A percentile compares a stretch with the other conserved stretches of the same genome.
Evolutionary conservation across 805 yeast species (phyloP).

Genomic region (Wickerhamomyces ciferrii): DNA sequence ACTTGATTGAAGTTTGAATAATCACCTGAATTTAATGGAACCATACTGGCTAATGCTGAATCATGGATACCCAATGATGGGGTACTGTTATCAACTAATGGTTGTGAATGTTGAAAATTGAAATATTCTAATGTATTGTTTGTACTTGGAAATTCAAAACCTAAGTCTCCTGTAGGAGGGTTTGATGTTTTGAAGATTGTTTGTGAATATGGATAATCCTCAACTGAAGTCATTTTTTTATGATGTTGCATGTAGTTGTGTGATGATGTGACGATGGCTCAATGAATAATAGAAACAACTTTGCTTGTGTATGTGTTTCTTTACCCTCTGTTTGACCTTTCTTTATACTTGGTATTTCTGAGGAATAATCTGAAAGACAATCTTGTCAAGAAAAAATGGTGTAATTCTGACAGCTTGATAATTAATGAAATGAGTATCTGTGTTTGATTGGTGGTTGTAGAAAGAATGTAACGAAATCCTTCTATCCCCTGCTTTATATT

Average conservation of each 20-base stretch:
- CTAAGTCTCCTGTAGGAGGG: background rate
- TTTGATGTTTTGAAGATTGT: background rate
- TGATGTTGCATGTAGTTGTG: background rate
- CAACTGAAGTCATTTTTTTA: conserved; percentile 3
- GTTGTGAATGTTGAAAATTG: background rate
- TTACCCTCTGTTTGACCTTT: background rate
- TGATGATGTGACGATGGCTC: background rate
- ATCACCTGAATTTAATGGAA: background rate
- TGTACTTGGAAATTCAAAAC: conserved; percentile 7
- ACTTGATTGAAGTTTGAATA: background rate
- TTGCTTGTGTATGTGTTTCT: too few species aligned
- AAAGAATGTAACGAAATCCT: background rate
- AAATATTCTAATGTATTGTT: background rate
- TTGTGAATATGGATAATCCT: conserved; percentile 4
- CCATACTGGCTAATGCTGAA: background rate
- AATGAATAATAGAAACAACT: too few species aligned
- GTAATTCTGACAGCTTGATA: background rate
- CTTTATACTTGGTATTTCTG: background rate
- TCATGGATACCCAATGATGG: background rate
- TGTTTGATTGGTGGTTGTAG: background rate
- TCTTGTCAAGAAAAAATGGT: background rate
- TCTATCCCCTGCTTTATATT: background rate
- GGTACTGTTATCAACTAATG: background rate
- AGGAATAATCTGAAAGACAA: background rate
- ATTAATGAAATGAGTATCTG: background rate